Percentiles rank a stretch among this genome's conserved stretches.
Conservation (phyloP, 2,329 filamentous ascomycete species). For the Penicillium hordei region DNA sequence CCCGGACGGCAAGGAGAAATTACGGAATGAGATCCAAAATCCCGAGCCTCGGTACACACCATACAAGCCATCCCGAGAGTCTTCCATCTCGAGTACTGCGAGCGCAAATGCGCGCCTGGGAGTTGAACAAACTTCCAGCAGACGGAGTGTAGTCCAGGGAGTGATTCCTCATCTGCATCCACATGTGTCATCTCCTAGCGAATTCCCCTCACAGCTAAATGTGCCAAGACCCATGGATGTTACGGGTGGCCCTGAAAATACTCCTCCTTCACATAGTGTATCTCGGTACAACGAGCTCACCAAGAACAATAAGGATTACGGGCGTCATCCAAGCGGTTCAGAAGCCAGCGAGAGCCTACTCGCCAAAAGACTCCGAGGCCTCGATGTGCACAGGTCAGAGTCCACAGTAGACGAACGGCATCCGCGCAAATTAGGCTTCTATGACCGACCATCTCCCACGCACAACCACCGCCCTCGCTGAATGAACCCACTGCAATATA, state of each 20-base stretch:
- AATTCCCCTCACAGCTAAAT: conserved; percentile 14
- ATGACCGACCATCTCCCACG: neutral
- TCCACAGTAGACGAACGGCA: conserved; percentile 14
- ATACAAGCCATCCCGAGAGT: conserved; percentile 67
- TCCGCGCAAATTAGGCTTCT: neutral
- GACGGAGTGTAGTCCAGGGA: conserved; percentile 56
- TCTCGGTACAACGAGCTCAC: conserved; percentile 65
- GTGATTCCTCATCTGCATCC: conserved; percentile 10
- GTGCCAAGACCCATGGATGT: conserved; percentile 9
- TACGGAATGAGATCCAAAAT: conserved; percentile 84
- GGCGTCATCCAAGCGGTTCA: conserved; percentile 52
- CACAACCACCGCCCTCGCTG: neutral
- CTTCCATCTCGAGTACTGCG: conserved; percentile 25
- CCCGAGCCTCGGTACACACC: conserved; percentile 83
- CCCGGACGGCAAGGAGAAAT: conserved; percentile 88
- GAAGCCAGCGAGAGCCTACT: conserved; percentile 65
- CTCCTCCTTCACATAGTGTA: conserved; percentile 31
- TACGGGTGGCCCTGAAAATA: conserved; percentile 22
- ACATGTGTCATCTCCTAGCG: conserved; percentile 13
- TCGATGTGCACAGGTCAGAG: conserved; percentile 52
- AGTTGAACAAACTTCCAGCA: conserved; percentile 60
- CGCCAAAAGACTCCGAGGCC: conserved; percentile 64
- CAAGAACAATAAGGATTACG: conserved; percentile 64
- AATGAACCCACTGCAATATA: neutral
- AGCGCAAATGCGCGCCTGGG: conserved; percentile 52